phyloP scores from a whole-genome alignment of 768 basidiomycete species.

The Basidioascus undulatus region DNA sequence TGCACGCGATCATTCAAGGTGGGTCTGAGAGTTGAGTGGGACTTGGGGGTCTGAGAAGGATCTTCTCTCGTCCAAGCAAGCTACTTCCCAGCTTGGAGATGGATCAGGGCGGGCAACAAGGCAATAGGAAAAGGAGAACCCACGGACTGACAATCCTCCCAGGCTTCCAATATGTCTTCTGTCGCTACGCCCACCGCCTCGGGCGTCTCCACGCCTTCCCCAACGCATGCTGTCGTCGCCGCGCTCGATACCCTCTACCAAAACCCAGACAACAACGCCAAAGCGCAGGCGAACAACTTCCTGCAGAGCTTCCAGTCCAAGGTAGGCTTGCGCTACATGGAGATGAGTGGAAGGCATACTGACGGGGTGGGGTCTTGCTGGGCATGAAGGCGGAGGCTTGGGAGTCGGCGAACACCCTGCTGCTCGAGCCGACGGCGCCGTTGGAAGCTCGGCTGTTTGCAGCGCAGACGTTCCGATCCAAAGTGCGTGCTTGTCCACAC shows the following conservation, averaged over 20 bases:
- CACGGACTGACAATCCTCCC: too few relatives aligned
- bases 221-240: slow-evolving; percentile 14
- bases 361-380: neutral
- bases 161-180: neutral
- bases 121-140: too few relatives aligned
- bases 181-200: neutral
- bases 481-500: slow-evolving; percentile 29
- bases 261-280: slow-evolving; percentile 48
- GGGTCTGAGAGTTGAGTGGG: too few relatives aligned
- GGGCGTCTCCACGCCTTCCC: too few relatives aligned
- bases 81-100: too few relatives aligned
- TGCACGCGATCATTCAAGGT: too few relatives aligned
- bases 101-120: too few relatives aligned
- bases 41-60: too few relatives aligned
- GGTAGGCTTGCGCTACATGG: slow-evolving; percentile 50
- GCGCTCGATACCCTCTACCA: slow-evolving; percentile 21
- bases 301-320: slow-evolving; percentile 98
- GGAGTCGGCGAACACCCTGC: slow-evolving; percentile 77
- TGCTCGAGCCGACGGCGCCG: slow-evolving; percentile 55
- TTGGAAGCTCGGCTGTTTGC: slow-evolving; percentile 70
- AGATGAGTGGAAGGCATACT: too few relatives aligned
- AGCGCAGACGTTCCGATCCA: slow-evolving; percentile 83
- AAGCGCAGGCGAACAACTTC: slow-evolving; percentile 79
- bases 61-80: too few relatives aligned
- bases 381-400: slow-evolving; percentile 70